Evolutionary conservation across 2,329 filamentous ascomycete genomes (phyloP).

Genomic region (Monilinia fructicola): DNA sequence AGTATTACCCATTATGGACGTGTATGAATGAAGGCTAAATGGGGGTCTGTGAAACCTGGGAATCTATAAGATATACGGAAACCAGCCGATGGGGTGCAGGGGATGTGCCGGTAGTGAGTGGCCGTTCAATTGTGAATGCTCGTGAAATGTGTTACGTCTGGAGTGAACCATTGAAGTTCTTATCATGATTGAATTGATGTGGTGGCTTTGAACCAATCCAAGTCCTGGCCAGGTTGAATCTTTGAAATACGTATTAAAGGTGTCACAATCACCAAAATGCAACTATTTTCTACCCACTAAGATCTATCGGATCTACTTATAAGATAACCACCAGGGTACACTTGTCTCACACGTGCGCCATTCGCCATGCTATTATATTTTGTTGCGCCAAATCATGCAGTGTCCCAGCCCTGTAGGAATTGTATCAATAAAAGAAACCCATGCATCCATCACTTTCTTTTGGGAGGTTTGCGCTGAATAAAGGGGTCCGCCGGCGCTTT

Average conservation of each 20-base stretch:
- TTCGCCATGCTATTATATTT: slow-evolving; percentile 10
- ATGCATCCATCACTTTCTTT: slow-evolving; percentile 13
- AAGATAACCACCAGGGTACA: background rate
- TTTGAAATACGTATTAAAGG: background rate
- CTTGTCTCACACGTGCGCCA: slow-evolving; percentile 11
- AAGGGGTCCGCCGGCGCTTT: slow-evolving; percentile 30
- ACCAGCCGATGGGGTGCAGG: background rate
- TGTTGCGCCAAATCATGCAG: background rate
- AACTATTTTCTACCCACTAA: slow-evolving; percentile 14
- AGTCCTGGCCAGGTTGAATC: background rate
- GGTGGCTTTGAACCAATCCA: background rate
- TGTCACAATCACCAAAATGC: slow-evolving; percentile 16
- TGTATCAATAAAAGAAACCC: background rate
- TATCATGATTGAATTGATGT: background rate
- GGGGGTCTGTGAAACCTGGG: background rate
- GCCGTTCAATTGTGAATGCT: background rate
- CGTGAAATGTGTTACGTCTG: background rate
- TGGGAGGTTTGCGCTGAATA: slow-evolving; percentile 28
- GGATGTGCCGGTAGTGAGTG: background rate
- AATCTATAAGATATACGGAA: background rate
- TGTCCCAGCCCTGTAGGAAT: background rate
- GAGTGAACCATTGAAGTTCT: background rate
- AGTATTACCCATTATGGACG: background rate
- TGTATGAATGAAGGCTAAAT: background rate
- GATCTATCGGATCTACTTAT: slow-evolving; percentile 13